phyloP scores from a whole-genome alignment of 2,329 filamentous ascomycete genomes.

The Xylaria sp. region DNA sequence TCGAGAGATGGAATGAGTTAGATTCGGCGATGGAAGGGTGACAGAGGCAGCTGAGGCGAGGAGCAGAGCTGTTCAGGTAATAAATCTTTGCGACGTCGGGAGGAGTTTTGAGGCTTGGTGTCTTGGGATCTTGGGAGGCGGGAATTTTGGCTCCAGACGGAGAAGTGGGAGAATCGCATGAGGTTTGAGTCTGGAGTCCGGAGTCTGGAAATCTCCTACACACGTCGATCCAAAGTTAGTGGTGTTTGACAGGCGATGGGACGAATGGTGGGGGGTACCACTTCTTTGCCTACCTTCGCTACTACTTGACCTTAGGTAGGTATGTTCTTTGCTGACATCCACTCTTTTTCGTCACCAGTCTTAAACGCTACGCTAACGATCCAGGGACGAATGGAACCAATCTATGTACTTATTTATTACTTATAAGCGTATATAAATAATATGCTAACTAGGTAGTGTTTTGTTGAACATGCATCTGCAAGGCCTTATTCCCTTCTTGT shows the following conservation, averaged over 20 bases:
- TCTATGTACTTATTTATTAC: too few species aligned
- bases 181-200: too few species aligned
- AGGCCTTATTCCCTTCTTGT: too few species aligned
- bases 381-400: too few species aligned
- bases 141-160: not conserved
- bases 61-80: not conserved
- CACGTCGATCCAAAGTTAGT: not conserved
- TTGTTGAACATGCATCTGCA: too few species aligned
- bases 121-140: not conserved
- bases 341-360: constrained; percentile 13
- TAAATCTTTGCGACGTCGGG: not conserved
- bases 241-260: not conserved
- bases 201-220: not conserved
- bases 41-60: not conserved
- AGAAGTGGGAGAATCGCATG: constrained; percentile 15
- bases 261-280: constrained; percentile 24
- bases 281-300: too few species aligned
- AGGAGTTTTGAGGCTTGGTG: not conserved
- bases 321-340: constrained; percentile 27
- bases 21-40: not conserved
- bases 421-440: too few species aligned
- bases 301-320: too few species aligned
- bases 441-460: too few species aligned
- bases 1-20: not conserved
- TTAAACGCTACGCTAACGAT: constrained; percentile 14